Base-by-base conservation (phyloP, 768 basidiomycete genomes). In the Suillus spraguei region DNA sequence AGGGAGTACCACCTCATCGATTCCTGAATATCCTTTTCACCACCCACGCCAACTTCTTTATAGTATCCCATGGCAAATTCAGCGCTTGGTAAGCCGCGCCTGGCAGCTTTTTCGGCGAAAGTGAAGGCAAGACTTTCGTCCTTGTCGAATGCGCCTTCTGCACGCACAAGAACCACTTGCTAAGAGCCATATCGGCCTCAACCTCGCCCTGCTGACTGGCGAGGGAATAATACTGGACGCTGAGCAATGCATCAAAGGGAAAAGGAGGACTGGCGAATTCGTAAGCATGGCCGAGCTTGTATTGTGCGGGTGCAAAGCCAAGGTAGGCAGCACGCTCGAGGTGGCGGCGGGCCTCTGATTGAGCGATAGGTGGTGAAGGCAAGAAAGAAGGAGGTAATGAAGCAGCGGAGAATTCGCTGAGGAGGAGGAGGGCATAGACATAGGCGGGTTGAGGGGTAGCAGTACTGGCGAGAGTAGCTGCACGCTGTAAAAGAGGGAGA, bases 1-100 rank as follows among this genome's bases (percentile, higher is more conserved):
- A 81, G 78, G 35, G 78, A 76, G 74, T 99, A 99, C 95, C 95
- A 99, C 71, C 77, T 83, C 63, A 80, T 78, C 1, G 95, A 92
- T 8, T 79, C 79, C 0, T 82, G 83, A 42, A 92, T 60, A 70
- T 91, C 84, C 70, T 84, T 86, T 11, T 71, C 56, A 0, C 89
- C 87, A 0, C 94, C 95, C 7, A 99, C 90, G 2, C 97, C 97
- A 1, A 98, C 91, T 74, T 98, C 96, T 42, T 83, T 83, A 72
- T 97, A 99, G 72, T 98, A 98, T 1, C 96, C 97, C 86, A 98
- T 89, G 1, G 95, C 97, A 73, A 98, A 98, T 73, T 95, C 92
- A 0, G 94, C 97, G 62, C 84, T 88, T 1, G 92, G 82, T 50
- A 97, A 78, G 0, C 88, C 90, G 68, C 88, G 91, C 54, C 79